Percentiles rank a stretch among this genome's conserved stretches.
phyloP scores from a whole-genome alignment of 768 basidiomycete species.

The Udeniomyces megalosporus region DNA sequence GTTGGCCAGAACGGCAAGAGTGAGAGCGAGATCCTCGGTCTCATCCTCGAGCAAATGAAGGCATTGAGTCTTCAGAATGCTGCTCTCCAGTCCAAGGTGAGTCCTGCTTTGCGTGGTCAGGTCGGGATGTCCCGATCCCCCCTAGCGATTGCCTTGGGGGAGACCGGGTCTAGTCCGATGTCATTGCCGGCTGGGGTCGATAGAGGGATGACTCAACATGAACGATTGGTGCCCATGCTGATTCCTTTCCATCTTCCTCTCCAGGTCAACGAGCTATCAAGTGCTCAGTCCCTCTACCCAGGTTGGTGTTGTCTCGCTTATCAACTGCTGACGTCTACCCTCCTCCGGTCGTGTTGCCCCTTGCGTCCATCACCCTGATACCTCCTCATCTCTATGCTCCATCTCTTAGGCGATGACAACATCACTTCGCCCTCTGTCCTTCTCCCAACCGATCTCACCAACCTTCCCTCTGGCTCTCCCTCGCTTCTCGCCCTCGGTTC shows the following conservation, averaged over 20 bases:
- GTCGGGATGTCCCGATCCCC: too few relatives aligned
- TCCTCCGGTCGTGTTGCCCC: background rate
- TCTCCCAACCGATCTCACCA: background rate
- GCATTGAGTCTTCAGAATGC: slow-evolving; percentile 59
- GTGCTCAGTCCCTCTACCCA: background rate
- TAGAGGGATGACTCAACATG: too few relatives aligned
- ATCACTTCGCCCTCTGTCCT: slow-evolving; percentile 13
- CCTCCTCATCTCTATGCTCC: background rate
- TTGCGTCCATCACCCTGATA: too few relatives aligned
- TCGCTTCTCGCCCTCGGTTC: slow-evolving; percentile 1
- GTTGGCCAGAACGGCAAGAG: background rate
- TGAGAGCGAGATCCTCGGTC: slow-evolving; percentile 45
- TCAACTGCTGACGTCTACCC: background rate
- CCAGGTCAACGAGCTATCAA: slow-evolving; percentile 10
- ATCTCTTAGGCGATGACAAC: background rate
- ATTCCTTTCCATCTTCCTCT: slow-evolving; percentile 3
- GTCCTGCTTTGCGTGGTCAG: slow-evolving; percentile 4
- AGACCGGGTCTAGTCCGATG: slow-evolving; percentile 25
- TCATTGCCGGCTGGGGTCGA: background rate
- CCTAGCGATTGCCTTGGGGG: background rate
- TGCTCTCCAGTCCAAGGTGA: slow-evolving; percentile 60
- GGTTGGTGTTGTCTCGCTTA: background rate
- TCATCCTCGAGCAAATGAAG: slow-evolving; percentile 57
- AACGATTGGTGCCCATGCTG: slow-evolving; percentile 28
- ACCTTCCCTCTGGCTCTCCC: background rate